These are phyloP conservation scores for Erysimum cheiranthoides DNA, from an alignment of 345 rosid genomes.

Conservation along the genomic window DNA sequence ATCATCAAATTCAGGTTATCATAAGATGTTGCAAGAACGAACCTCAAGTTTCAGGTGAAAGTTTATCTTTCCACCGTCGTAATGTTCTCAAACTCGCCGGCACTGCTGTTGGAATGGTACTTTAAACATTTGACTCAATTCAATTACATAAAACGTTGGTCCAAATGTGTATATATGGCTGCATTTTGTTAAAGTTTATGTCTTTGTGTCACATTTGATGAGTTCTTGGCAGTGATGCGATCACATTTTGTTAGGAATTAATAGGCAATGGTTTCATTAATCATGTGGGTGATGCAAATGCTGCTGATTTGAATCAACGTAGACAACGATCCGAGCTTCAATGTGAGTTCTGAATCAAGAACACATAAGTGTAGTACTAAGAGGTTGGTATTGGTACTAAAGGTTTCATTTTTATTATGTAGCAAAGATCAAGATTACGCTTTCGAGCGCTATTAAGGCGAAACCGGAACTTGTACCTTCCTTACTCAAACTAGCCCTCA, in stretches of 20 bases:
- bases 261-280: constrained; percentile 61
- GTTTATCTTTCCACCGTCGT: constrained; percentile 53
- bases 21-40: constrained; percentile 59
- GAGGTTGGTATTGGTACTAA: not conserved
- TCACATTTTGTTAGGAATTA: constrained; percentile 66
- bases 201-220: constrained; percentile 47
- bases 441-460: constrained; percentile 59
- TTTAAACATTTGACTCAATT: constrained; percentile 1
- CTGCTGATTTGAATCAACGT: constrained; percentile 90
- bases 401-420: constrained; percentile 37
- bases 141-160: not conserved
- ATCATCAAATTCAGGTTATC: constrained; percentile 47
- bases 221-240: constrained; percentile 61
- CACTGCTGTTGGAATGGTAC: constrained; percentile 70
- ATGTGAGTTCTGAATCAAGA: constrained; percentile 51
- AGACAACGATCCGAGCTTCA: constrained; percentile 88
- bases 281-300: constrained; percentile 62
- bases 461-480: constrained; percentile 76
- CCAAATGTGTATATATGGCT: not conserved
- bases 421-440: constrained; percentile 68
- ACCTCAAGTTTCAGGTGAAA: constrained; percentile 35
- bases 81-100: constrained; percentile 65
- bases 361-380: not conserved
- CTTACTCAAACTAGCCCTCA: constrained; percentile 72
- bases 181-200: not conserved